These are phyloP conservation scores for Ceratocystis colombiana DNA, from an alignment of 2,329 filamentous ascomycete species.

Conservation along the genomic window DNA sequence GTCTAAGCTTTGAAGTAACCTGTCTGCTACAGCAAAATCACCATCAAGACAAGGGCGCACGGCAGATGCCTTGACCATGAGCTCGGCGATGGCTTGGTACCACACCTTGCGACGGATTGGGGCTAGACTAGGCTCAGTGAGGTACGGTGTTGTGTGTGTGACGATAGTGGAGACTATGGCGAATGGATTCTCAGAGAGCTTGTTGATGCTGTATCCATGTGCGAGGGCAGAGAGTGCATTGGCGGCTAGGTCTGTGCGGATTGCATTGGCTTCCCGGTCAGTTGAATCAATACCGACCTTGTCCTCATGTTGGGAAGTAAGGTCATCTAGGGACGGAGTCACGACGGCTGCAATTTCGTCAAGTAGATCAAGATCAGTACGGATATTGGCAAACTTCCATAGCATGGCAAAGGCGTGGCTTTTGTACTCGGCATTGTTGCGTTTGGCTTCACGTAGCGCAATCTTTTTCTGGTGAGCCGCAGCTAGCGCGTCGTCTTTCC, in stretches of 20 bases:
- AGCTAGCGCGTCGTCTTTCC: constrained; percentile 43
- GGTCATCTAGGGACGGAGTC: constrained; percentile 49
- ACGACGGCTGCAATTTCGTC: constrained; percentile 56
- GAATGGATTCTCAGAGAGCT: constrained; percentile 33
- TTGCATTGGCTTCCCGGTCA: constrained; percentile 7
- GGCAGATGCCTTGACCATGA: constrained; percentile 33
- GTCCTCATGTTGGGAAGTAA: constrained; percentile 43
- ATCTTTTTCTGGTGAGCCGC: constrained; percentile 68
- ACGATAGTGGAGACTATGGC: constrained; percentile 36
- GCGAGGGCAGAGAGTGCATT: constrained; percentile 44
- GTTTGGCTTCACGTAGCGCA: constrained; percentile 73
- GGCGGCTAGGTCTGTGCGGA: constrained; percentile 27
- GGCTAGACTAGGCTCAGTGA: constrained; percentile 35
- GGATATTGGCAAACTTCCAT: constrained; percentile 59
- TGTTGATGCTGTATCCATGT: constrained; percentile 40
- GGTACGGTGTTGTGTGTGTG: constrained; percentile 35
- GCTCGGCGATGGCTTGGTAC: constrained; percentile 41
- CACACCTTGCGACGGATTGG: constrained; percentile 42
- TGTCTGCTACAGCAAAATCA: constrained; percentile 28
- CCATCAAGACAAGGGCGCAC: constrained; percentile 29
- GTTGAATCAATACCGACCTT: constrained; percentile 58
- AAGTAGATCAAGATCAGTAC: constrained; percentile 61
- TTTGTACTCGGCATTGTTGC: constrained; percentile 77
- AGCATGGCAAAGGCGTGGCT: constrained; percentile 63
- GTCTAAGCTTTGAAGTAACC: constrained; percentile 41